phyloP scores from a whole-genome alignment of 441 rosid species.

The Adansonia grandidieri region DNA sequence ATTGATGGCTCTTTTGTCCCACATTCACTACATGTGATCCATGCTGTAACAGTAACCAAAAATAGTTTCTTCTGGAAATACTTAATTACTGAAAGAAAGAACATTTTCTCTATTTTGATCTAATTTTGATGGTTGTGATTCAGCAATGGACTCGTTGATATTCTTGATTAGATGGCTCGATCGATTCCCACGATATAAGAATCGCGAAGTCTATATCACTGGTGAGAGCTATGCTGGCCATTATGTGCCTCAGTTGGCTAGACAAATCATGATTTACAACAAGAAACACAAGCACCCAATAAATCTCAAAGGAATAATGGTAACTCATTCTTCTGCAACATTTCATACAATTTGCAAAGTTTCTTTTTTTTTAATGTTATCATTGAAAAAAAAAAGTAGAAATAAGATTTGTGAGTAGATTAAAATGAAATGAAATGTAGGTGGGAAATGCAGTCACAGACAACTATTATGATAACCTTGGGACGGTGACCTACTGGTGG shows the following conservation, averaged over 20 bases:
- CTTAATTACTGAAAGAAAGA: background rate
- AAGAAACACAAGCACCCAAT: constrained; percentile 55
- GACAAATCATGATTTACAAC: constrained; percentile 68
- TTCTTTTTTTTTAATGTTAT: background rate
- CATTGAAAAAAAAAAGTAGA: too few relatives aligned
- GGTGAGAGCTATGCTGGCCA: constrained; percentile 99
- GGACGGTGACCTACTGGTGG: constrained; percentile 98
- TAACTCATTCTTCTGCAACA: constrained; percentile 28
- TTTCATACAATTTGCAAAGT: background rate
- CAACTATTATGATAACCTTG: constrained; percentile 86
- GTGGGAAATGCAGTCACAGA: constrained; percentile 99
- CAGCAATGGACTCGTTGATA: constrained; percentile 85
- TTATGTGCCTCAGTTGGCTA: constrained; percentile 95
- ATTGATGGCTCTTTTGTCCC: constrained; percentile 17
- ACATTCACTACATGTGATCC: constrained; percentile 10
- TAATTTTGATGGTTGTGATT: background rate
- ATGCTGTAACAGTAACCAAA: background rate
- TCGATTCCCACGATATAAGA: constrained; percentile 80
- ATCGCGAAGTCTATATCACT: constrained; percentile 67
- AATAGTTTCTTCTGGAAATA: background rate
- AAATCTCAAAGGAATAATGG: constrained; percentile 92
- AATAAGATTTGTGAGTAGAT: background rate
- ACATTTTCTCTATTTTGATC: background rate
- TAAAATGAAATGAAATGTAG: constrained; percentile 34
- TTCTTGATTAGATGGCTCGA: constrained; percentile 75